Evolutionary conservation across 2,329 filamentous ascomycete species (phyloP), one percentile per base, ranked within the genome.

Genomic region (Pseudocercospora crystallina): DNA sequence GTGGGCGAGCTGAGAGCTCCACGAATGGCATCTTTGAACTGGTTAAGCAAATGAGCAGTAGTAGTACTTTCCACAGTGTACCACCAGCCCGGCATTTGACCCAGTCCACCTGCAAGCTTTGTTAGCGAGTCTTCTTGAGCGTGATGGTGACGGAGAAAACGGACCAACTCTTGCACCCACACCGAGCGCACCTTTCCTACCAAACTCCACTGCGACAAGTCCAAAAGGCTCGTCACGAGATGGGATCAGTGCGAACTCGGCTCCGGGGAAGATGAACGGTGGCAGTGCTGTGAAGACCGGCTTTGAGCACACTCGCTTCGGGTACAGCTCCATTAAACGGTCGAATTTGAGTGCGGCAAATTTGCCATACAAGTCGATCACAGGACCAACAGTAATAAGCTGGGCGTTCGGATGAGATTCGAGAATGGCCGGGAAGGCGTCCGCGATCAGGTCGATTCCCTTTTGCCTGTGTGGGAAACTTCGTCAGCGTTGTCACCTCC

Each of bases 31-130:
- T 75, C 71, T 61, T 80, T 81, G 70, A 86, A 85, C 63, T 86
- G 83, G 35, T 79, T 76, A 30, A 85, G 70, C 31, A 85, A 66
- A 69, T 86, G 83, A n/a, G 74, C 74, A 0, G 82, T 82, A 1
- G 80, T 80, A 5, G 76, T 82, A 0, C 80, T 83, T 64, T 86
- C 83, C 44, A 86, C 79, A 0, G 82, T 85, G 62, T 79, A 85
- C 83, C 83, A 86, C 78, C 82, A 31, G 81, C 78, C 82, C n/a
- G 83, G 83, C 82, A 85, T 85, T 61, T 83, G 80, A 10, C 83
- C 81, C 8, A 85, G 73, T 40, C 83, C 83, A 53, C 51, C 47
- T 50, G 12, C 9, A 38, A n/a, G n/a, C n/a, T n/a, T n/a, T n/a
- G n/a, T 13, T 5, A 7, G 15, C 15, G 1, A 5, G 8, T 49